A percentile compares a stretch with the other conserved stretches of the same genome.
Conservation (phyloP, 176 grass and related monocot species). For the Phoenix roebelenii region DNA sequence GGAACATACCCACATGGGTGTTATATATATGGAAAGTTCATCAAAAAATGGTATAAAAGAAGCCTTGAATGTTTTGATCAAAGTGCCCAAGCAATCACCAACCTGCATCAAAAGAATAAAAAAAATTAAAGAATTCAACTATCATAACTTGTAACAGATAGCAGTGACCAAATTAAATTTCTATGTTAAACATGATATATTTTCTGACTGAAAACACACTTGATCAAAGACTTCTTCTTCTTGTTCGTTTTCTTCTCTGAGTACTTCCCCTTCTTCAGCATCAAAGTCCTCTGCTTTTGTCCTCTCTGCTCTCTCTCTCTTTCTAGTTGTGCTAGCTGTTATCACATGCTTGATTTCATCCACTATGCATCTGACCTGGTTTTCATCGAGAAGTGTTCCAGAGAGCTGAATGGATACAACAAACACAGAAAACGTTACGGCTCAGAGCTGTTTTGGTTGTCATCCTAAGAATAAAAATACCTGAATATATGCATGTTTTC, state of each 20-base stretch:
- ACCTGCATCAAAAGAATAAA: slow-evolving; percentile 38
- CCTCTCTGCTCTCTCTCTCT: slow-evolving; percentile 72
- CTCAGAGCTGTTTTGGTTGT: too few species aligned
- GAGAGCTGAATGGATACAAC: slow-evolving; percentile 47
- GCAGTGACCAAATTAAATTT: too few species aligned
- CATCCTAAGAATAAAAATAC: too few species aligned
- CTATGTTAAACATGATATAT: too few species aligned
- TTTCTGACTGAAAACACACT: slow-evolving; percentile 19
- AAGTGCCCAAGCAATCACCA: slow-evolving; percentile 86
- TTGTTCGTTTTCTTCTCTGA: slow-evolving; percentile 97
- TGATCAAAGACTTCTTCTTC: slow-evolving; percentile 99
- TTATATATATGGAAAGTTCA: slow-evolving; percentile 88
- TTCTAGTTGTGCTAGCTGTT: slow-evolving; percentile 87
- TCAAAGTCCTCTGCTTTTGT: slow-evolving; percentile 97
- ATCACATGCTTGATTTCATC: slow-evolving; percentile 99
- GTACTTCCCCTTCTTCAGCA: slow-evolving; percentile 93
- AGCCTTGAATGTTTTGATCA: slow-evolving; percentile 95
- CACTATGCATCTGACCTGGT: slow-evolving; percentile 73
- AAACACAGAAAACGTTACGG: background rate
- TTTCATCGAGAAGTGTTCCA: slow-evolving; percentile 73
- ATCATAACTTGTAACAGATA: background rate
- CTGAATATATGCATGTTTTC: too few species aligned
- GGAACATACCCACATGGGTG: slow-evolving; percentile 85
- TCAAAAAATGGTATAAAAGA: slow-evolving; percentile 94
- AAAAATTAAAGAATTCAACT: slow-evolving; percentile 18